A percentile compares a stretch with the other conserved stretches of the same genome.
Conservation (phyloP, 345 rosid genomes). For the Boechera stricta region DNA sequence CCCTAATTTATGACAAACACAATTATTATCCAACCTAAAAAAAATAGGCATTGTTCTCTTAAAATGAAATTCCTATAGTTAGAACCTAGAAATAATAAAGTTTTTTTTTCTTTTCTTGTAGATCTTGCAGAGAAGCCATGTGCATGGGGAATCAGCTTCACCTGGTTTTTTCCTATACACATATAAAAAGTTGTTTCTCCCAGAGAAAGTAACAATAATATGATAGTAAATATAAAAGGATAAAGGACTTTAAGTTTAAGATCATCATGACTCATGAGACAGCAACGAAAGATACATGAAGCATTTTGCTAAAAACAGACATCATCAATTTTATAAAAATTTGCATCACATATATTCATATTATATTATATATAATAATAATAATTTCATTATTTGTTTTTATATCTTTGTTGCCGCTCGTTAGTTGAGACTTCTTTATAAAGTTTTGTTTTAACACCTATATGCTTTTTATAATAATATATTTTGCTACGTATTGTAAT, state of each 20-base stretch:
- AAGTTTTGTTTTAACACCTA: slow-evolving; percentile 14
- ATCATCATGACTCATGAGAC: slow-evolving; percentile 44
- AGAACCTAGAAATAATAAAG: slow-evolving; percentile 13
- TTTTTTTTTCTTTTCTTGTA: slow-evolving; percentile 14
- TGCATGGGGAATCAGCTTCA: slow-evolving; percentile 46
- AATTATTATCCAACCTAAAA: slow-evolving; percentile 23
- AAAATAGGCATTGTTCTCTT: neutral
- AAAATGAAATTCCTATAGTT: neutral
- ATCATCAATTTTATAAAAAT: neutral
- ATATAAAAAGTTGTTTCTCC: slow-evolving; percentile 7
- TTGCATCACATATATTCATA: slow-evolving; percentile 12
- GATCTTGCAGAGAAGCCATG: slow-evolving; percentile 46
- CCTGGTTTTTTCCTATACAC: slow-evolving; percentile 29
- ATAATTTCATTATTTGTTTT: neutral
- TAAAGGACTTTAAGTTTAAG: slow-evolving; percentile 2
- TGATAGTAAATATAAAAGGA: neutral
- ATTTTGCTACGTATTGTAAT: neutral
- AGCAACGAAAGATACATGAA: slow-evolving; percentile 45
- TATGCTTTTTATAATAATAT: neutral
- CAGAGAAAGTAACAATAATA: slow-evolving; percentile 26
- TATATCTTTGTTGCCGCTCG: slow-evolving; percentile 28
- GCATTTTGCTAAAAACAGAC: slow-evolving; percentile 37
- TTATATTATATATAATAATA: neutral
- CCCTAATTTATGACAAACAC: slow-evolving; percentile 21
- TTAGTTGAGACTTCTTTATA: slow-evolving; percentile 1